phyloP scores from a whole-genome alignment of 2,329 filamentous ascomycete species.

The Fusarium agapanthi region DNA sequence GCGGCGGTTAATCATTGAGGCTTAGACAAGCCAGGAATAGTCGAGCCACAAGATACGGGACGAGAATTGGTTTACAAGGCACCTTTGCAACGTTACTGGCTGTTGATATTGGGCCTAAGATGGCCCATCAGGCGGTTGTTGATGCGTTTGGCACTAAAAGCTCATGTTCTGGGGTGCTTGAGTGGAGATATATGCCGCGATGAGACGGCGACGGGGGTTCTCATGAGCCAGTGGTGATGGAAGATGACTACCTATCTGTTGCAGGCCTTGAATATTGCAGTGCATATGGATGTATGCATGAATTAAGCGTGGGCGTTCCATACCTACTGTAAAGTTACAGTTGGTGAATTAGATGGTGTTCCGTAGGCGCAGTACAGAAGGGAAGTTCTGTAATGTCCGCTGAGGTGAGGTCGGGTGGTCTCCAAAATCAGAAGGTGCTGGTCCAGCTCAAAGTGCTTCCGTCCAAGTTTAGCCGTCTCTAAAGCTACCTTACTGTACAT shows the following conservation, averaged over 20 bases:
- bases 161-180: slow-evolving; percentile 19
- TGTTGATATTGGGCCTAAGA: slow-evolving; percentile 25
- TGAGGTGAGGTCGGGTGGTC: background rate
- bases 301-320: slow-evolving; percentile 2
- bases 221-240: slow-evolving; percentile 11
- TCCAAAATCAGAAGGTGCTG: slow-evolving; percentile 22
- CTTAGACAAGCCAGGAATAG: slow-evolving; percentile 36
- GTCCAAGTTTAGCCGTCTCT: background rate
- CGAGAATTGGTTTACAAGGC: slow-evolving; percentile 16
- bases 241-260: background rate
- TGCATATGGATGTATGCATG: background rate
- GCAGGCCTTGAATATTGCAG: background rate
- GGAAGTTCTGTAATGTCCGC: background rate
- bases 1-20: slow-evolving; percentile 30
- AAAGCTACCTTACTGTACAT: background rate
- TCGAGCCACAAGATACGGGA: slow-evolving; percentile 25
- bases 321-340: background rate
- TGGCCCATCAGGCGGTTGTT: slow-evolving; percentile 34
- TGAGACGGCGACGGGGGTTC: slow-evolving; percentile 10
- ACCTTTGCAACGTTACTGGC: slow-evolving; percentile 36
- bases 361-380: background rate
- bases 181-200: slow-evolving; percentile 24
- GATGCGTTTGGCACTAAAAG: slow-evolving; percentile 31
- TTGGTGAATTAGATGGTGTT: background rate
- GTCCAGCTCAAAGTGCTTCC: background rate